Evolutionary conservation across 371 early-diverging fungal genomes (phyloP), one percentile per base, ranked within the genome.

Genomic region (Globomyces sp.): DNA sequence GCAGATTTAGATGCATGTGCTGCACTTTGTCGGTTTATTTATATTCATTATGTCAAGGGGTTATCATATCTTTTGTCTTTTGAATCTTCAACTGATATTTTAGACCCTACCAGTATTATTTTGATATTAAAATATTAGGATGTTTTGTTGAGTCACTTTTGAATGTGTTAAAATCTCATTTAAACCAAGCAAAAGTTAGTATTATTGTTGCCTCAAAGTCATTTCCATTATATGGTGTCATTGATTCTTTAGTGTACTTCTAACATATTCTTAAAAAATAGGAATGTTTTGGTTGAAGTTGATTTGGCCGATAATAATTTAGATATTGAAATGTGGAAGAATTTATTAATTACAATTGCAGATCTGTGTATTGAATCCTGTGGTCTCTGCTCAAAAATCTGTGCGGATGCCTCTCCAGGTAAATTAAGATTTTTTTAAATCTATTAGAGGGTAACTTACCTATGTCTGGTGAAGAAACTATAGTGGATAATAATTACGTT

Each of bases 401-500:
- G 74, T 36, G 52, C 77, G 0, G 65, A 79, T 53, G 69, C 70
- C 44, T 76, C 77, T 0, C 79, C 62, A 62, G 24, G 24, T 24
- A 24, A 24, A 24, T 24, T 24, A 24, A 24, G 24, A 24, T 24
- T 24, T 24, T 0, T 24, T 24, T 24, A 24, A 24, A 24, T 24
- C 24, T 24, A 24, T 24, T 24, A 24, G 78, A 77, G 57, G 78
- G 78, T 40, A 75, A 75, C 37, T 57, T 73, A 49, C 73, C 72
- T 68, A 74, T 4, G 64, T 70, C 58, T 59, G 74, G 61, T 44
- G 76, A 68, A 48, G 76, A 74, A 39, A 72, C 67, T 46, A 70
- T 58, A 4, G 76, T 69, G 39, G 75, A 74, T 64, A 2, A 69
- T 43, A 36, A 86, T 87, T 0, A 89, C 89, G 4, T 88, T 87